Conservation (phyloP, 306 rosid genomes). For the Cicer yamashitae region DNA sequence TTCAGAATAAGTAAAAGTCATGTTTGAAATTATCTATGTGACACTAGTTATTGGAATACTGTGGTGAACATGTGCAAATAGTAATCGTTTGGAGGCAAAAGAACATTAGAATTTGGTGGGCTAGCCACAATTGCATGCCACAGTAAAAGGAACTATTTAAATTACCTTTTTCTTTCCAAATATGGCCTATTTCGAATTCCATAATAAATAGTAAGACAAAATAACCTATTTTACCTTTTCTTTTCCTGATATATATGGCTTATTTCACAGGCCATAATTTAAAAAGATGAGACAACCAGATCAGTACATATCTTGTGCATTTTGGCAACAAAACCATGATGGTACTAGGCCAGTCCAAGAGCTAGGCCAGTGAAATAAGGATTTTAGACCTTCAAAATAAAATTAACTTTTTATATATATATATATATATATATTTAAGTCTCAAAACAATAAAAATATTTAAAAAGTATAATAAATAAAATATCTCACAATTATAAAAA, state of each 20-base stretch:
- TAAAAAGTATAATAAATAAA: no score
- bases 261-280: constrained; percentile 23
- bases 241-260: constrained; percentile 22
- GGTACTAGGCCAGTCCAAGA: not conserved
- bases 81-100: constrained; percentile 11
- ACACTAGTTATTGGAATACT: constrained; percentile 10
- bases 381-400: no score
- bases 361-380: no score
- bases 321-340: constrained; percentile 35
- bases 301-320: constrained; percentile 42
- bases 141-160: constrained; percentile 38
- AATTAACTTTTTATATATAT: no score
- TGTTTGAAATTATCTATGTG: constrained; percentile 4
- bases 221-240: constrained; percentile 36
- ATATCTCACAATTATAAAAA: no score
- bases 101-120: not conserved
- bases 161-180: constrained; percentile 26
- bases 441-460: no score
- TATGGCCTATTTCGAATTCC: constrained; percentile 1
- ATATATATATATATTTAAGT: no score
- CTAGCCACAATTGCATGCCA: constrained; percentile 52
- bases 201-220: constrained; percentile 2
- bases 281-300: constrained; percentile 33
- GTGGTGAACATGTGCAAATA: not conserved
- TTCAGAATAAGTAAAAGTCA: constrained; percentile 27